Conservation (phyloP, 768 basidiomycete genomes). For the Kwoniella sp. region DNA sequence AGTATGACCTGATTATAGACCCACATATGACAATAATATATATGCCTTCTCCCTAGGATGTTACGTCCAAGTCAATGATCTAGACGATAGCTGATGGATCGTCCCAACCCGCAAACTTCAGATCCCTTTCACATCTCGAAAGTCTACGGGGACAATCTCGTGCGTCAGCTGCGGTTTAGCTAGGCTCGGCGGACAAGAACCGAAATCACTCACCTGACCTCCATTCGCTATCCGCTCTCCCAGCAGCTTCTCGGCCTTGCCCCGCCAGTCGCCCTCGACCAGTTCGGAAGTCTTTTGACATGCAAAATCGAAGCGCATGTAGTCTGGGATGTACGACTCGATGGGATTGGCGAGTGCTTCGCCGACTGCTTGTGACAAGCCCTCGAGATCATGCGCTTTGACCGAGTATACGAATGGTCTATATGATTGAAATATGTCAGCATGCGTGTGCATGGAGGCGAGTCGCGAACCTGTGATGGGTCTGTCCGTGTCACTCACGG, state of each 20-base stretch:
- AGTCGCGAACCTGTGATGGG: not conserved
- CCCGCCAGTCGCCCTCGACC: constrained; percentile 43
- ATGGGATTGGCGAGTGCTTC: constrained; percentile 36
- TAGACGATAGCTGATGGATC: too few relatives aligned
- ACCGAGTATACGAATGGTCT: constrained; percentile 51
- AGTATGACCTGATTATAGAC: too few relatives aligned
- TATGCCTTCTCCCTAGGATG: too few relatives aligned
- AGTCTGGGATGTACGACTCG: constrained; percentile 40
- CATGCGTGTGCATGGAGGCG: not conserved
- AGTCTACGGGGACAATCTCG: not conserved
- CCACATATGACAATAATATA: too few relatives aligned
- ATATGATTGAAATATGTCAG: not conserved
- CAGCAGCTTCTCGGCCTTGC: constrained; percentile 25
- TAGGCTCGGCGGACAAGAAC: not conserved
- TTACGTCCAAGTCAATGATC: too few relatives aligned
- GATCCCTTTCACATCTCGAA: not conserved
- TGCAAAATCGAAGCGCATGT: constrained; percentile 43
- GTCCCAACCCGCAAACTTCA: too few relatives aligned
- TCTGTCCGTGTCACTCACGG: constrained; percentile 35
- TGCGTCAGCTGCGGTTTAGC: too few relatives aligned
- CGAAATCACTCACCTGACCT: constrained; percentile 23
- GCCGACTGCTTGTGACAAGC: constrained; percentile 27
- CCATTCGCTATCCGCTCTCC: constrained; percentile 28
- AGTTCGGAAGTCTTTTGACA: constrained; percentile 29
- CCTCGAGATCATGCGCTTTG: constrained; percentile 37